Conservation (phyloP, 179 eudicot genomes). For the Vitellaria paradoxa region DNA sequence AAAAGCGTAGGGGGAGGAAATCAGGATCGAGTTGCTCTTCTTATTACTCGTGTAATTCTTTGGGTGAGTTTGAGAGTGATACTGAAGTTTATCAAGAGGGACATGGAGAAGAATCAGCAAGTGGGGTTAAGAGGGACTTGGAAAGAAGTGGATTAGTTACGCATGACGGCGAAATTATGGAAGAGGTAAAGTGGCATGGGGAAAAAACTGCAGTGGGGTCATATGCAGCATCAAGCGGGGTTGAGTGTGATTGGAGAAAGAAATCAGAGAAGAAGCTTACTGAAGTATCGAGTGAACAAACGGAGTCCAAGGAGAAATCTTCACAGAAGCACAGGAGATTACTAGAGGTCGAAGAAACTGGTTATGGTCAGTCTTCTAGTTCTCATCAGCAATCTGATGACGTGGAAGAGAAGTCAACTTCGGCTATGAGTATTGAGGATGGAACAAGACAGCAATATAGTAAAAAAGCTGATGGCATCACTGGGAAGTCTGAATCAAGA, state of each 20-base stretch:
- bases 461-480: constrained; percentile 25
- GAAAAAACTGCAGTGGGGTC: constrained; percentile 16
- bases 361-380: constrained; percentile 30
- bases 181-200: constrained; percentile 25
- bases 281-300: constrained; percentile 38
- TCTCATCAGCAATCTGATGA: constrained; percentile 29
- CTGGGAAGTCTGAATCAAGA: constrained; percentile 32
- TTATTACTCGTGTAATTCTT: constrained; percentile 47
- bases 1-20: constrained; percentile 40
- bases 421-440: constrained; percentile 21
- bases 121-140: constrained; percentile 23
- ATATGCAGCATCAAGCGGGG: constrained; percentile 16
- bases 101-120: constrained; percentile 33
- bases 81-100: constrained; percentile 37
- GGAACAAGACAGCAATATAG: constrained; percentile 30
- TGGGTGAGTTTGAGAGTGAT: constrained; percentile 51
- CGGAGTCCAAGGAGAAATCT: constrained; percentile 26
- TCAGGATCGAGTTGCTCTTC: constrained; percentile 62
- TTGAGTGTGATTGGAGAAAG: constrained; percentile 63
- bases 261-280: constrained; percentile 75
- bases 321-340: constrained; percentile 19
- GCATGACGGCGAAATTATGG: constrained; percentile 29
- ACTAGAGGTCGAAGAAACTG: constrained; percentile 27
- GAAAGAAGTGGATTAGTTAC: constrained; percentile 34
- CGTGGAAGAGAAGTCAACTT: constrained; percentile 28